These are phyloP conservation scores for Penicillium roqueforti DNA, from an alignment of 495 filamentous ascomycete genomes.

Conservation along the genomic window DNA sequence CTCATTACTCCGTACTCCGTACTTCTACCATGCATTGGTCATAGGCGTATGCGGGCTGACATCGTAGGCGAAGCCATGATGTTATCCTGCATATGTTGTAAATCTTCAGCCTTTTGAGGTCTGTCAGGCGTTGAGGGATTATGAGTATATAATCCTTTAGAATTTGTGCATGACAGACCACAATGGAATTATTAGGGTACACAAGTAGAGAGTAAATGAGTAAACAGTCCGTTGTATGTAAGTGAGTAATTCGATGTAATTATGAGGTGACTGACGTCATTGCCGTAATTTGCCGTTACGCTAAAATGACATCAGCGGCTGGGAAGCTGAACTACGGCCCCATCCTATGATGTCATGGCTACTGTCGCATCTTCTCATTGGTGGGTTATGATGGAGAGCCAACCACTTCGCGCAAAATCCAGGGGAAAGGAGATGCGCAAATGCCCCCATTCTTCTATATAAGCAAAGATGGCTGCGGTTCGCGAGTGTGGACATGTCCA, in stretches of 20 bases:
- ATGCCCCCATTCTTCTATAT: constrained; percentile 18
- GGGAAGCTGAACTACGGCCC: background rate
- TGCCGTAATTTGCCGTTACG: background rate
- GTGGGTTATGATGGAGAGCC: constrained; percentile 7
- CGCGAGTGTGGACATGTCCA: background rate
- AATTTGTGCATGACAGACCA: background rate
- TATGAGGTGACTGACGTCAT: no score
- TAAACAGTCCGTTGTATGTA: background rate
- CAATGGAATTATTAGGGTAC: background rate
- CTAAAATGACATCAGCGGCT: constrained; percentile 29
- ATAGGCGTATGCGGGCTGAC: constrained; percentile 18
- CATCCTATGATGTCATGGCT: constrained; percentile 29
- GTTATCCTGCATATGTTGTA: constrained; percentile 7
- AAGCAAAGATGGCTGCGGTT: constrained; percentile 16
- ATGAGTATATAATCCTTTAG: no score
- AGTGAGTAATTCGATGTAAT: background rate
- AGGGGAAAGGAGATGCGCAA: constrained; percentile 10
- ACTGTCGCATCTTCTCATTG: constrained; percentile 6
- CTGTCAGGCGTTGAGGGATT: no score
- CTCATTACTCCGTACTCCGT: no score
- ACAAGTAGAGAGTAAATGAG: background rate
- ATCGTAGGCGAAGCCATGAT: background rate
- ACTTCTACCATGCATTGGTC: no score
- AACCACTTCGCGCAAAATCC: constrained; percentile 18
- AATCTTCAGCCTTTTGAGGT: background rate